A percentile compares a stretch with the other conserved stretches of the same genome.
Conservation (phyloP, 1,284 basidiomycete species). For the Ustilago xerochloae region DNA sequence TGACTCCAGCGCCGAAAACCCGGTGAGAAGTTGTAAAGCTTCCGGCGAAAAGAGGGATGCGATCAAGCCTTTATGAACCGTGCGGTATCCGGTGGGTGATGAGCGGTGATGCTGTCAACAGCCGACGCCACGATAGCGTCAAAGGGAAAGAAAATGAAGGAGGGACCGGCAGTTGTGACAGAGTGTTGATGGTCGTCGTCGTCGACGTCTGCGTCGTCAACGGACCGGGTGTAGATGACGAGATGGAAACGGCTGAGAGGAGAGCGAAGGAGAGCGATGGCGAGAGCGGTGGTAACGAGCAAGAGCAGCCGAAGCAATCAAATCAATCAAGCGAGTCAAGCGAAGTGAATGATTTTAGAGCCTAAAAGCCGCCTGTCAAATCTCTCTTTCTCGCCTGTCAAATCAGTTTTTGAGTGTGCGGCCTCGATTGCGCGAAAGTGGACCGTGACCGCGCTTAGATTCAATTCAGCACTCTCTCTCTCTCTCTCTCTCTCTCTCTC, state of each 20-base stretch:
- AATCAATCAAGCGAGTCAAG: neutral
- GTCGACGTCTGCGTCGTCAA: neutral
- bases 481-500: no score
- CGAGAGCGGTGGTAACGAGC: neutral
- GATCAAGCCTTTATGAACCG: neutral
- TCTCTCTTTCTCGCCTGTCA: no score
- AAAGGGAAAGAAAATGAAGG: no score
- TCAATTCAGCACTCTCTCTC: no score
- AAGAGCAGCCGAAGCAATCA: neutral
- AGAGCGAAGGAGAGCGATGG: neutral
- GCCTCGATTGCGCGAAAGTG: no score
- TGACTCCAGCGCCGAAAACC: conserved; percentile 5
- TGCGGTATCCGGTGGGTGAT: conserved; percentile 16
- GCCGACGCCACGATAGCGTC: conserved; percentile 3
- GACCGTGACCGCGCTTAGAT: neutral
- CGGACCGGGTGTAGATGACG: no score
- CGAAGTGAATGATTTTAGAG: no score
- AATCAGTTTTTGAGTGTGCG: no score
- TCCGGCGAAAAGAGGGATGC: neutral
- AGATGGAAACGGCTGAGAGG: neutral
- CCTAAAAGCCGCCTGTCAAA: no score
- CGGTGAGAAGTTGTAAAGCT: conserved; percentile 1
- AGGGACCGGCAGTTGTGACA: no score
- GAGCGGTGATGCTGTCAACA: conserved; percentile 1
- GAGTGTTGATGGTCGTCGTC: neutral